Evolutionary conservation across 176 grass and related monocot species (phyloP).

Genomic region (Aegilops speltoides): DNA sequence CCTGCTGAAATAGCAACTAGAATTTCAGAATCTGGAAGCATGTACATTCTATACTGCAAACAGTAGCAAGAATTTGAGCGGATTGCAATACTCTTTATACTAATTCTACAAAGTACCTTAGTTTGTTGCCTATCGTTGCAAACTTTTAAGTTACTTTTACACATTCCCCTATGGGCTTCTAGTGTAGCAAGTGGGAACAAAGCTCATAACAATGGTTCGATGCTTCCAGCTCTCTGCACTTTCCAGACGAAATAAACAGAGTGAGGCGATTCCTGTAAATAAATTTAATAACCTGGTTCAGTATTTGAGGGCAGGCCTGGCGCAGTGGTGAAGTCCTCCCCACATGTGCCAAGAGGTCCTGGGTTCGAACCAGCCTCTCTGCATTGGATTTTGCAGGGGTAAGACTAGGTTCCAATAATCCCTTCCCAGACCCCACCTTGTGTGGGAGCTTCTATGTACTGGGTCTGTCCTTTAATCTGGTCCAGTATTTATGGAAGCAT

Average conservation of each 20-base stretch:
- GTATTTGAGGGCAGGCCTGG: not conserved
- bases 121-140: conserved; percentile 12
- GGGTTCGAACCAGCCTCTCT: too few relatives aligned
- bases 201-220: not conserved
- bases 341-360: too few relatives aligned
- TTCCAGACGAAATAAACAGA: not conserved
- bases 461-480: too few relatives aligned
- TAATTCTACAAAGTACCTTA: not conserved
- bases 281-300: conserved; percentile 14
- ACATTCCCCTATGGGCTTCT: not conserved
- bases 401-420: too few relatives aligned
- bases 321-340: too few relatives aligned
- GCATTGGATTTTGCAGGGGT: too few relatives aligned
- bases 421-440: too few relatives aligned
- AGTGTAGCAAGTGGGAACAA: conserved; percentile 4
- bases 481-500: conserved; percentile 29
- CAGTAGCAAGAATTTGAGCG: not conserved
- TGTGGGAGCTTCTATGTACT: too few relatives aligned
- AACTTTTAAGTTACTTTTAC: not conserved
- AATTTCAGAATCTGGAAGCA: conserved; percentile 3
- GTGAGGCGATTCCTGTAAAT: not conserved
- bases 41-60: not conserved
- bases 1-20: not conserved
- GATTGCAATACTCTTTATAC: not conserved
- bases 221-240: not conserved